phyloP scores from a whole-genome alignment of 2,329 filamentous ascomycete genomes.

The Pyrenochaeta sp. region DNA sequence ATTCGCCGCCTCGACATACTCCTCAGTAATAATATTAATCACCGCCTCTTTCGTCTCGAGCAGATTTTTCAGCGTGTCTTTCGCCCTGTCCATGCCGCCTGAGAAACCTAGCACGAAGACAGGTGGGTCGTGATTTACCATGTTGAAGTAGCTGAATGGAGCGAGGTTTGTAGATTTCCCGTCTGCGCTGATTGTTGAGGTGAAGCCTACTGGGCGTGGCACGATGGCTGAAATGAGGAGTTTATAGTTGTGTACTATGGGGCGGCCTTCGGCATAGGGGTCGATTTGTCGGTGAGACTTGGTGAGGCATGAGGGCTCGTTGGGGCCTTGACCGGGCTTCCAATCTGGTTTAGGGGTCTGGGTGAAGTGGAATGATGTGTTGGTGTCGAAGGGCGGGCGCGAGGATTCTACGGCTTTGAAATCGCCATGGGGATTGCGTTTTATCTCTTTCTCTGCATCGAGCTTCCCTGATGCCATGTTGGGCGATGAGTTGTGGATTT shows the following conservation, averaged over 20 bases:
- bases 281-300: conserved; percentile 79
- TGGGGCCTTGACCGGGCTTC: conserved; percentile 72
- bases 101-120: conserved; percentile 75
- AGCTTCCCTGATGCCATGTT: conserved; percentile 43
- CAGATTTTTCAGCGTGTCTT: conserved; percentile 82
- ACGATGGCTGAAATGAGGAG: conserved; percentile 84
- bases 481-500: neutral
- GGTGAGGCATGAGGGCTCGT: conserved; percentile 60
- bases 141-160: conserved; percentile 85
- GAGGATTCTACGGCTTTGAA: conserved; percentile 76
- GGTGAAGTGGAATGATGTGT: conserved; percentile 62
- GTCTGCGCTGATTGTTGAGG: conserved; percentile 67
- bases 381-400: conserved; percentile 67
- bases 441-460: conserved; percentile 57
- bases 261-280: conserved; percentile 75
- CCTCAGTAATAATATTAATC: conserved; percentile 87
- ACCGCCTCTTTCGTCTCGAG: conserved; percentile 73
- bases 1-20: conserved; percentile 88
- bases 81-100: conserved; percentile 67
- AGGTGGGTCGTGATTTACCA: conserved; percentile 86
- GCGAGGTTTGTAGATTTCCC: conserved; percentile 77
- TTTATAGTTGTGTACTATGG: conserved; percentile 83
- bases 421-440: conserved; percentile 75
- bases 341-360: conserved; percentile 72
- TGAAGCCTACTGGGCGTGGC: conserved; percentile 79